phyloP scores from a whole-genome alignment of 305 asterid species.

The Solanum chacoense region DNA sequence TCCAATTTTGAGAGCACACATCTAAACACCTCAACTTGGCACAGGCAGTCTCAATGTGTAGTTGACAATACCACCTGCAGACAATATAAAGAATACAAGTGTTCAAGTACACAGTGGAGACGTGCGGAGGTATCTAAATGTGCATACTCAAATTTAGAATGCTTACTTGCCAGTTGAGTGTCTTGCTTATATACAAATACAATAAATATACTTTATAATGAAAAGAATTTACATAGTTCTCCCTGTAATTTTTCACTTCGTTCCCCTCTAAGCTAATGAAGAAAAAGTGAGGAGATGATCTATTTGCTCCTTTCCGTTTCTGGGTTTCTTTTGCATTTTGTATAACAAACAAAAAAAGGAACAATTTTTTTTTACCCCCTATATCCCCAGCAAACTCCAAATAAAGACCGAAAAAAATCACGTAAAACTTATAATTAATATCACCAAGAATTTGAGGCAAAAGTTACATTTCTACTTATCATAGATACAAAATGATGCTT shows the following conservation, averaged over 20 bases:
- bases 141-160: neutral
- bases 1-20: neutral
- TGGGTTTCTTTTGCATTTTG: neutral
- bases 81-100: neutral
- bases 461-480: neutral
- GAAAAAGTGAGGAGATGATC: neutral
- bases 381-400: neutral
- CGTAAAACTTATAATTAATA: neutral
- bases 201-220: neutral
- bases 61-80: conserved; percentile 23
- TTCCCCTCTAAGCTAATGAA: neutral
- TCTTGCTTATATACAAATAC: neutral
- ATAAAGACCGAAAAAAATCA: neutral
- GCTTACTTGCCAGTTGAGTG: neutral
- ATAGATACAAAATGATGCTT: neutral
- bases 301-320: neutral
- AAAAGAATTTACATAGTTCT: neutral
- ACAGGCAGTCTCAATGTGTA: too few species aligned
- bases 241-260: neutral
- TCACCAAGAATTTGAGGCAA: neutral
- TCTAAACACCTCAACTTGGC: conserved; percentile 22
- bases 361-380: neutral
- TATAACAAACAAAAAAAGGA: neutral
- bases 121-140: neutral
- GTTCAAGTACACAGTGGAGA: neutral